A percentile compares a stretch with the other conserved stretches of the same genome.
phyloP scores from a whole-genome alignment of 1,139 yeast species.

The Chernovozyma sophiae-reginae region DNA sequence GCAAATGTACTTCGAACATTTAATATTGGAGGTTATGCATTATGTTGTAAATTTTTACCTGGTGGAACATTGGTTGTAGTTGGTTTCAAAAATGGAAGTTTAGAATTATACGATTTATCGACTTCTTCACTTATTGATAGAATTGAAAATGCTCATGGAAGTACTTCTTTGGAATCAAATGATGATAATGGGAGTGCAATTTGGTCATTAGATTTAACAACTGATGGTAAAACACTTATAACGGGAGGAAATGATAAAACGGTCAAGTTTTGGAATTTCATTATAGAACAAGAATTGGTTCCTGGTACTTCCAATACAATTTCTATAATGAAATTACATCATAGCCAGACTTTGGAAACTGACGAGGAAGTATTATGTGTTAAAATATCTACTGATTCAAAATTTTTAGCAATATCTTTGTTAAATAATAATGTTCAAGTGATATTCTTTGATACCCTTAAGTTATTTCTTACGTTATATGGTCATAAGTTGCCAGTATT shows the following conservation, averaged over 20 bases:
- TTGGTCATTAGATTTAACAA: constrained; percentile 86
- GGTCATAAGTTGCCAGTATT: constrained; percentile 96
- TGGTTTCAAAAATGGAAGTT: constrained; percentile 86
- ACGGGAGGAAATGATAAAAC: constrained; percentile 94
- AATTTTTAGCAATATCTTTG: constrained; percentile 74
- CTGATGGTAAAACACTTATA: constrained; percentile 79
- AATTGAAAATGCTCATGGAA: constrained; percentile 66
- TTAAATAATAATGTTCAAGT: constrained; percentile 93
- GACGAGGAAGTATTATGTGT: constrained; percentile 82
- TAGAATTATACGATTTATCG: constrained; percentile 84
- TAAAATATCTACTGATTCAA: constrained; percentile 77
- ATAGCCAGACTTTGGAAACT: constrained; percentile 77
- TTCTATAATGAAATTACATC: constrained; percentile 58
- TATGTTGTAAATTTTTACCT: constrained; percentile 79
- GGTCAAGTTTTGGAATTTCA: constrained; percentile 86
- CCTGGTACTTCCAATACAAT: constrained; percentile 62
- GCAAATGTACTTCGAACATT: constrained; percentile 78
- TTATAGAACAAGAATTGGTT: constrained; percentile 59
- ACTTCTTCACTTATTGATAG: constrained; percentile 68
- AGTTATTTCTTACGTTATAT: constrained; percentile 81
- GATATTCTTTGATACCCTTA: constrained; percentile 79
- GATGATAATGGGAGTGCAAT: constrained; percentile 63
- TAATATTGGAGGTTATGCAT: constrained; percentile 70
- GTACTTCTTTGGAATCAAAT: constrained; percentile 12
- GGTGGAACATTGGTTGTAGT: constrained; percentile 85